Base-by-base conservation (phyloP, 768 basidiomycete genomes). In the Chalciporus piperatus region DNA sequence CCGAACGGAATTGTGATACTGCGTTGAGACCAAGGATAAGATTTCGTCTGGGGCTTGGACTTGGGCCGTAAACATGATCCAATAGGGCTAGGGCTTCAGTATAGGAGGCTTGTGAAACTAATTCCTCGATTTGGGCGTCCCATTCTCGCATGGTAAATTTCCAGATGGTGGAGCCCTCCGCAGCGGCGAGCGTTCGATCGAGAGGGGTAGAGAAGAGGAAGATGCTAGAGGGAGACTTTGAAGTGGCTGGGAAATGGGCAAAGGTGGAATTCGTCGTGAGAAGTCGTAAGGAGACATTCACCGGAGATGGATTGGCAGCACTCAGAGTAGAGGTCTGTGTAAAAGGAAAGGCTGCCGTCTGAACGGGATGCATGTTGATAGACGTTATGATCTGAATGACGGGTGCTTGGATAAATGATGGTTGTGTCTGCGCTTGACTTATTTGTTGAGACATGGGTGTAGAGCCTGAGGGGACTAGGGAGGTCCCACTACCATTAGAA, bases 131-230 rank as follows among this genome's bases (percentile, higher is more conserved):
- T 59, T 96, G 91, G 19, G 84, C 81, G 6, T 80, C 76, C 86
- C 92, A 89, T 0, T 85, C 71, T 56, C 77, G 81, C 78, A 93
- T 85, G 8, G 62, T 56, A 44, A 95, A 73, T 27, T 76, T 74
- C 92, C 92, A 96, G 55, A 98, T 74, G 1, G 81, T 78, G 54
- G 83, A 87, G 3, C 93, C 92, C 58, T 93, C 86, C 2, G 77
- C 68, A 6, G 81, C 66, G 2, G 85, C 81, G 1, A 81, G 71
- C 2, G 79, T 70, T 52, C 83, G 83, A 56, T 96, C 94, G 2
- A 75, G 79, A 0, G 92, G 91, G 0, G 89, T 89, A 3, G 85
- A 84, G 4, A 89, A 64, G 30, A 89, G 68, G 57, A 81, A 89
- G 0, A 79, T 57, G 3, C 78, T 81, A 0, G 84, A 76, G 1